phyloP scores from a whole-genome alignment of 352 stramenopile species.

The Phytophthora pisi region DNA sequence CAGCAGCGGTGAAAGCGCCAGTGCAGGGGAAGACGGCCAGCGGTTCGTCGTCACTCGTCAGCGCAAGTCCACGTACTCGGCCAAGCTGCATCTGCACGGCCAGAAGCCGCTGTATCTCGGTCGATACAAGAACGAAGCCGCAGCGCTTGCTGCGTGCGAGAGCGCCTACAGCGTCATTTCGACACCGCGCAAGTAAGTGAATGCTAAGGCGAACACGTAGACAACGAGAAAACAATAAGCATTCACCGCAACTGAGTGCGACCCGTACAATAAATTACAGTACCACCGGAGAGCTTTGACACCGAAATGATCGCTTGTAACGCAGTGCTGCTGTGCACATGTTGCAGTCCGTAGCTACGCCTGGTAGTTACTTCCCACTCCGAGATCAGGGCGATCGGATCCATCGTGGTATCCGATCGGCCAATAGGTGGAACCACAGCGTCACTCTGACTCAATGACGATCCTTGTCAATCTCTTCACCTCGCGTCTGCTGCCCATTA shows the following conservation, averaged over 20 bases:
- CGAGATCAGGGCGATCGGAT: constrained; percentile 16
- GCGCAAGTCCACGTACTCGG: constrained; percentile 63
- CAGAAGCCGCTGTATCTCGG: constrained; percentile 77
- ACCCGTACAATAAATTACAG: neutral
- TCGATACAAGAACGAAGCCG: constrained; percentile 67
- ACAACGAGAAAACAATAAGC: neutral
- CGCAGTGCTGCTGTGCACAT: too few species aligned
- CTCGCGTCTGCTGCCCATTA: constrained; percentile 18
- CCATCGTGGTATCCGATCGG: constrained; percentile 17
- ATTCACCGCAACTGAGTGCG: neutral
- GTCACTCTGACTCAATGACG: constrained; percentile 20
- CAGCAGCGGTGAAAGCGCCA: constrained; percentile 26
- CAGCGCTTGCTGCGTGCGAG: constrained; percentile 64
- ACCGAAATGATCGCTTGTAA: neutral
- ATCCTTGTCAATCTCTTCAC: constrained; percentile 31
- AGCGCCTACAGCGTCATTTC: constrained; percentile 58
- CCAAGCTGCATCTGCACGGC: constrained; percentile 59
- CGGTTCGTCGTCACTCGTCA: constrained; percentile 61
- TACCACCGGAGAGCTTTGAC: neutral
- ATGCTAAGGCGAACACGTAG: neutral
- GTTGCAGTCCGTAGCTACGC: neutral
- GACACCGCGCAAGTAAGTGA: constrained; percentile 49
- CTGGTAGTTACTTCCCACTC: constrained; percentile 15
- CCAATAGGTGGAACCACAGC: constrained; percentile 15
- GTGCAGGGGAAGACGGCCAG: constrained; percentile 11